Percentiles rank a stretch among this genome's conserved stretches.
Evolutionary conservation across 768 basidiomycete species (phyloP).

Genomic region (Pleurotus giganteus): DNA sequence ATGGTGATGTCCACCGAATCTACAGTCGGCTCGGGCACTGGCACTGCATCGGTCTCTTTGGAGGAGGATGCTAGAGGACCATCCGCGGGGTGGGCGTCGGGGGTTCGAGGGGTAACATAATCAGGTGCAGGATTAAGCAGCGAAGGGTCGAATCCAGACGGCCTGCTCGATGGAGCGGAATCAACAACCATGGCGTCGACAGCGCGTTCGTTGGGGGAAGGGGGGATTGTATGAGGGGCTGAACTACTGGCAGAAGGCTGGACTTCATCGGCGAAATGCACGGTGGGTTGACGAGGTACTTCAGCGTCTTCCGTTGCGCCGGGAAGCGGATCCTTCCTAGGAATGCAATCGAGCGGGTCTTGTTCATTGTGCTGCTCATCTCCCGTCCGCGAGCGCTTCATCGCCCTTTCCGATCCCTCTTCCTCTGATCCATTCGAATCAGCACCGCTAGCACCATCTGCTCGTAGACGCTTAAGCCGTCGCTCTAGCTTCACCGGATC

Average conservation of each 20-base stretch:
- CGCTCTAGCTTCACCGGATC: slow-evolving; percentile 77
- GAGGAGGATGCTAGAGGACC: slow-evolving; percentile 20
- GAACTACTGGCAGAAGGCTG: slow-evolving; percentile 11
- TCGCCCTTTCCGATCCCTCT: slow-evolving; percentile 46
- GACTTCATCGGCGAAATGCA: slow-evolving; percentile 47
- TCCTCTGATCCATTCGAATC: slow-evolving; percentile 54
- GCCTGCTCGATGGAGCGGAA: slow-evolving; percentile 2
- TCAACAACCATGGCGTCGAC: slow-evolving; percentile 13
- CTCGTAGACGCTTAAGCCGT: slow-evolving; percentile 67
- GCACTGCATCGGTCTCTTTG: slow-evolving; percentile 15
- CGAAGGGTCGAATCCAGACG: slow-evolving; percentile 13
- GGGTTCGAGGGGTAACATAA: slow-evolving; percentile 1
- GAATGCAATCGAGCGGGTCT: slow-evolving; percentile 44
- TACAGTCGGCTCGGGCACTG: too few relatives aligned
- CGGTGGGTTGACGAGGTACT: slow-evolving; percentile 28
- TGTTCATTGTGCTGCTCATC: slow-evolving; percentile 45
- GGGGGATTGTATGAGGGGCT: background rate
- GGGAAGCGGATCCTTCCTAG: slow-evolving; percentile 29
- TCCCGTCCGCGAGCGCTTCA: slow-evolving; percentile 56
- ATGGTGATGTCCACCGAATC: background rate
- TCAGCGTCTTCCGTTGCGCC: slow-evolving; percentile 13
- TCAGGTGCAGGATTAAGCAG: slow-evolving; percentile 17
- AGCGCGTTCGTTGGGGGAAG: slow-evolving; percentile 2
- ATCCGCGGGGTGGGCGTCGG: slow-evolving; percentile 14
- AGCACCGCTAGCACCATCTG: slow-evolving; percentile 46